Evolutionary conservation across 2,329 filamentous ascomycete genomes (phyloP), one percentile per base, ranked within the genome.

Genomic region (Colletotrichum sp.): DNA sequence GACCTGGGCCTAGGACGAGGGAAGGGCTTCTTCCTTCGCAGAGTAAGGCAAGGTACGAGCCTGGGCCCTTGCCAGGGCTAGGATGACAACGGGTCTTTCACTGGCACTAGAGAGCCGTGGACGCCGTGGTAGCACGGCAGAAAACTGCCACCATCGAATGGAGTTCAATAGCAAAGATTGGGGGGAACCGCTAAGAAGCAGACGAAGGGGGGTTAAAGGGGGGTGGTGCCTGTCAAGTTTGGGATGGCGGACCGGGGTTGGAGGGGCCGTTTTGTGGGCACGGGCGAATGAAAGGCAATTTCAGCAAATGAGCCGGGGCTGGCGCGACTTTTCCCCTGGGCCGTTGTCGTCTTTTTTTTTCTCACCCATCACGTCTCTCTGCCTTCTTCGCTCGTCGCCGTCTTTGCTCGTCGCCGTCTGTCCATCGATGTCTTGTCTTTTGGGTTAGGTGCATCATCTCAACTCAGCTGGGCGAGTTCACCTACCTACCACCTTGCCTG

Each of bases 251-350:
- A 61, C 69, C 31, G 57, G 66, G 73, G 70, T 24, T 43, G 43
- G 21, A 24, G 47, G 33, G 16, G 27, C 61, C 33, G 51, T 24
- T 64, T 58, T 69, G 75, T 75, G 75, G 75, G 38, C 63, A 70
- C 61, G 54, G 69, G 68, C 75, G 73, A 76, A 73, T 76, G 70
- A 76, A 72, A 75, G 66, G 62, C 74, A 76, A 76, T 76, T 76
- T 76, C 75, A 69, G 55, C 58, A 75, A 76, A 76, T 76, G 75
- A 75, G 38, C 57, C 38, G 55, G 68, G 68, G 71, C 71, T 47
- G 71, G 72, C 63, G 71, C 71, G 68, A 73, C 68, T 72, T 67
- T 66, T 7, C 62, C 72, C 71, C 68, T 67, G 43, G 43, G 7
- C 24, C 57, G 57, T 21, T 59, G 18, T 34, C 24, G 54, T 27